Conservation (phyloP, 129 eudicot species). For the Escallonia rubra region DNA sequence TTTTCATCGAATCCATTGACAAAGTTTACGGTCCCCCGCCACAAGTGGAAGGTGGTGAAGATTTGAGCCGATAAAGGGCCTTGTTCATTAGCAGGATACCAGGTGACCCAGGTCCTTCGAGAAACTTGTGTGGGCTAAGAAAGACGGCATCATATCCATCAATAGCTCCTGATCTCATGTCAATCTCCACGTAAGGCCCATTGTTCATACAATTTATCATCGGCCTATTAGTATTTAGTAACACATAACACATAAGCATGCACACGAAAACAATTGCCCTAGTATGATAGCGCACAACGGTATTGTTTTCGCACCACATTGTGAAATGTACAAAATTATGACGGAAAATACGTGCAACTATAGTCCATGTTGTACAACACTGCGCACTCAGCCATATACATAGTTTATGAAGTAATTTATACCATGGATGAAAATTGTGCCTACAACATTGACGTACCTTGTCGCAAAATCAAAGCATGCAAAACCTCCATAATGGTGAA, state of each 20-base stretch:
- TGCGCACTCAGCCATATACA: too few species aligned
- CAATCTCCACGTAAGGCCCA: slow-evolving; percentile 70
- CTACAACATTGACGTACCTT: slow-evolving; percentile 30
- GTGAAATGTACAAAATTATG: too few species aligned
- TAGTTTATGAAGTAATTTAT: too few species aligned
- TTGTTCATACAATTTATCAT: slow-evolving; percentile 11
- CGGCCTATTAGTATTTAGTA: too few species aligned
- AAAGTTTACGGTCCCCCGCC: slow-evolving; percentile 88
- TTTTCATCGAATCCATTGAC: slow-evolving; percentile 57
- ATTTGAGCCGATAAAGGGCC: slow-evolving; percentile 44
- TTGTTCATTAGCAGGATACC: slow-evolving; percentile 71
- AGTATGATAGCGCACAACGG: too few species aligned
- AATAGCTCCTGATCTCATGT: slow-evolving; percentile 62
- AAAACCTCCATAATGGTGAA: slow-evolving; percentile 67
- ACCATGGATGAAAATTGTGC: too few species aligned
- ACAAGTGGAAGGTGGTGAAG: slow-evolving; percentile 74
- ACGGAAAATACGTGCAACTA: too few species aligned
- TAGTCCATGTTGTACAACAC: too few species aligned
- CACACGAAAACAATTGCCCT: too few species aligned
- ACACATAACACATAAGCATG: too few species aligned
- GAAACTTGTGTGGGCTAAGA: slow-evolving; percentile 75
- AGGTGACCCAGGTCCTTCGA: slow-evolving; percentile 90
- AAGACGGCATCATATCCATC: slow-evolving; percentile 84
- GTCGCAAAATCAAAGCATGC: slow-evolving; percentile 87
- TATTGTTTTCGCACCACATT: too few species aligned